Base-by-base conservation (phyloP, 371 early-diverging fungal genomes). In the Mucor velutinosus region DNA sequence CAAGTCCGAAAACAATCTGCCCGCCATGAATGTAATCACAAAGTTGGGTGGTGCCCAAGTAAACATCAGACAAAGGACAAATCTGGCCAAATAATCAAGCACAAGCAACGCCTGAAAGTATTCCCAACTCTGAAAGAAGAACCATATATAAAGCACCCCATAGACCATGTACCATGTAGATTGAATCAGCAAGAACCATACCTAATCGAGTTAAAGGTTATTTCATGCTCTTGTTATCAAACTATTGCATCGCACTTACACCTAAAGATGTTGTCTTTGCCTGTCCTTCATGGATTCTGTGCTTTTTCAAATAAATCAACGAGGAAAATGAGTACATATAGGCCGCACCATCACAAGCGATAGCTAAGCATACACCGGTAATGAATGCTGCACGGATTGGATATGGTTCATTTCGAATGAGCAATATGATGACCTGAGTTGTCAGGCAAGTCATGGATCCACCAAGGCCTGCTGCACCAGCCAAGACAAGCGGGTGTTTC, bases 181-280 rank as follows among this genome's bases (percentile, higher is more conserved):
- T 62, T 72, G 61, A 43, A 72, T 68, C 7, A 51, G 5, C 21
- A 72, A 19, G 49, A 65, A 65, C 65, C 66, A 72, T 17, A 72
- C 59, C 69, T 72, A 62, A 29, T 45, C 23, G 11, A 57, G 10
- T 5, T 27, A 55, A 53, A 29, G 29, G 30, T 33, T 55, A 58
- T 2, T 27, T 45, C 37, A 61, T 51, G 35, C 14, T 25, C 19
- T 21, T 64, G 25, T 19, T 25, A 62, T 4, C 3, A 19, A 56
- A 29, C 30, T 19, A 17, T 43, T 27, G 1, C 12, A 25, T 8
- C 27, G 14, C 37, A 37, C 56, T 59, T 73, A 73, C 74, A 29
- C 74, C 74, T 15, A 68, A 49, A 2, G 74, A 63, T 7, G 74
- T 64, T 41, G 74, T 69, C 49, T 47, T 65, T 27, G 73, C 64